Evolutionary conservation across 2,329 filamentous ascomycete genomes (phyloP), one percentile per base, ranked within the genome.

Genomic region (Curvularia eragrostidis): DNA sequence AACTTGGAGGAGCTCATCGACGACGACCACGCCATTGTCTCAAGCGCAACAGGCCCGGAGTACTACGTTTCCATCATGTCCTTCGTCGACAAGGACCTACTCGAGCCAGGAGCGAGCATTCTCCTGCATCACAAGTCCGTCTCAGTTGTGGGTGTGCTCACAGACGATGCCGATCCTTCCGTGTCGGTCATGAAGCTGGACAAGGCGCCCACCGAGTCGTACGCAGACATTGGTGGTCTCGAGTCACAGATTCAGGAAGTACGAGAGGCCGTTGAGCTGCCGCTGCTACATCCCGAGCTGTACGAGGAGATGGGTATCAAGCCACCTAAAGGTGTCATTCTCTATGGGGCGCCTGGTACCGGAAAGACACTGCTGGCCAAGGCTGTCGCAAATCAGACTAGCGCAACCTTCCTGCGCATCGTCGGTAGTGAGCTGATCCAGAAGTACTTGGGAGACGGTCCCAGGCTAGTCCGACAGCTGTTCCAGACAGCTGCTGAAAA

Each of bases 281-380:
- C 95, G 5, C 83, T 99, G 63, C 84, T 99, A 58, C 95, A 99
- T 76, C 95, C 95, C 0, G 95, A 99, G 80, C 82, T 99, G 51
- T 99, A 99, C 80, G 95, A 99, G 79, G 95, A 99, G 83, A 99
- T 99, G 95, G 95, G 95, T 74, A 98, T 99, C 85, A 99, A 99
- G 80, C 95, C 95, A 4, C 95, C 95, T 60, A 99, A 99, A 85
- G 95, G 95, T 85, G 95, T 99, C 70, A 99, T 99, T 73, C 89
- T 99, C 24, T 99, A 99, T 77, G 95, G 95, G 81, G 93, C 92
- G 5, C 95, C 95, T 0, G 95, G 95, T 78, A 99, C 95, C 8
- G 95, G 95, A 79, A 99, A 98, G 83, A 98, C 93, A 5, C 83
- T 97, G 3, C 83, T 99, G 56, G 95, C 95, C 61, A 98, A 98